Base-by-base conservation (phyloP, 139 green algal genomes). In the Coccomyxa sp. region DNA sequence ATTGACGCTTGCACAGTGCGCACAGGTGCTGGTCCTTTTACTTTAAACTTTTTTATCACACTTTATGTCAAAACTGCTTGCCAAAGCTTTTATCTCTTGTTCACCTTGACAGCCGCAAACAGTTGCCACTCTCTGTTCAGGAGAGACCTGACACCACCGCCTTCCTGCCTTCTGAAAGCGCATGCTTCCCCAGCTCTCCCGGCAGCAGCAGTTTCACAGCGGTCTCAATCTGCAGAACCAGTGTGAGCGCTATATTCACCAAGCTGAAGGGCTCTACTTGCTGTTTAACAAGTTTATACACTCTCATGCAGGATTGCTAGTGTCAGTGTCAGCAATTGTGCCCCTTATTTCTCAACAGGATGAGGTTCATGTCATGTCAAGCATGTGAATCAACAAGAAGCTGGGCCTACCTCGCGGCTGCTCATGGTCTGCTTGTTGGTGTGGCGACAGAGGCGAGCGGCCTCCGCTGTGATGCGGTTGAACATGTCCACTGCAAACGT, bases 141-240 rank as follows among this genome's bases (percentile, higher is more conserved):
- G 63, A 71, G 63, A 71, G 18, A 28, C 63, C 18, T 71, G 63
- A 71, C 18, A 71, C 63, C 71, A 96, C 93, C 58, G 92, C 92
- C 90, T 96, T 96, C 85, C 92, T 95, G 81, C 92, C 92, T 87
- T 96, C 93, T 83, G 91, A 93, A 79, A 96, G 92, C 30, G 93
- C 93, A 87, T 96, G 93, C 92, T 95, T 95, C 80, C 89, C 88
- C 57, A 96, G 88, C 88, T 95, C 92, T 79, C 92, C 93, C 67
- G 93, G 93, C 21, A 96, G 88, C 87, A 95, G 95, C 63, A 96
- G 88, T 75, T 91, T 88, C 76, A 96, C 92, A 60, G 92, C 90
- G 57, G 92, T 95, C 88, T 96, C 92, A 75, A 93, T 91, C 71
- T 77, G 71, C 63, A 71, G 9, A 71, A 71, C 1, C 63, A 51